phyloP scores from a whole-genome alignment of 2,329 filamentous ascomycete species.

The Colletotrichum aenigma region DNA sequence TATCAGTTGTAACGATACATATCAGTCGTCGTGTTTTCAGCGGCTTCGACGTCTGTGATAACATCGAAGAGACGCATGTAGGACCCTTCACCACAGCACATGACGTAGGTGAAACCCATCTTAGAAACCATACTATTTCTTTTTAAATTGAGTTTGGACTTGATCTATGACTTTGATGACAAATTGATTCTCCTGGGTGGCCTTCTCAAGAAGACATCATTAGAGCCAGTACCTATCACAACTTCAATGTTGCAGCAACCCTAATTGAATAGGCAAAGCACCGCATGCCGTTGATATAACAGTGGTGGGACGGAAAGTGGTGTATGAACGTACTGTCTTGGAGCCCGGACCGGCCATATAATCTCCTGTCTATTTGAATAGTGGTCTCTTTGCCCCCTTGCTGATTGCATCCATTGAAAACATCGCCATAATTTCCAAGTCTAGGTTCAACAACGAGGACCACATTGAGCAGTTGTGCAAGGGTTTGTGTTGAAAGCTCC shows the following conservation, averaged over 20 bases:
- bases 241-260: not conserved
- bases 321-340: not conserved
- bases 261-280: not conserved
- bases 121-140: too few species aligned
- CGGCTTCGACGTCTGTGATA: too few species aligned
- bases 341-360: not conserved
- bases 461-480: not conserved
- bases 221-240: not conserved
- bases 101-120: too few species aligned
- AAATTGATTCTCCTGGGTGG: too few species aligned
- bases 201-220: not conserved
- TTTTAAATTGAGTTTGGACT: too few species aligned
- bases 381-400: not conserved
- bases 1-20: too few species aligned
- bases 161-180: too few species aligned
- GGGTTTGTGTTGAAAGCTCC: not conserved
- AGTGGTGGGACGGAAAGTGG: not conserved
- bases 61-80: too few species aligned
- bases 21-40: too few species aligned
- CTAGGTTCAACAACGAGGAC: not conserved
- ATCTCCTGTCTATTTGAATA: not conserved
- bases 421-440: fast-evolving
- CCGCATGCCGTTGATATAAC: fast-evolving
- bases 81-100: too few species aligned
- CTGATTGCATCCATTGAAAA: not conserved